A percentile compares a stretch with the other conserved stretches of the same genome.
These are phyloP conservation scores for Erysiphe neolycopersici DNA, from an alignment of 2,329 filamentous ascomycete genomes.

Conservation along the genomic window DNA sequence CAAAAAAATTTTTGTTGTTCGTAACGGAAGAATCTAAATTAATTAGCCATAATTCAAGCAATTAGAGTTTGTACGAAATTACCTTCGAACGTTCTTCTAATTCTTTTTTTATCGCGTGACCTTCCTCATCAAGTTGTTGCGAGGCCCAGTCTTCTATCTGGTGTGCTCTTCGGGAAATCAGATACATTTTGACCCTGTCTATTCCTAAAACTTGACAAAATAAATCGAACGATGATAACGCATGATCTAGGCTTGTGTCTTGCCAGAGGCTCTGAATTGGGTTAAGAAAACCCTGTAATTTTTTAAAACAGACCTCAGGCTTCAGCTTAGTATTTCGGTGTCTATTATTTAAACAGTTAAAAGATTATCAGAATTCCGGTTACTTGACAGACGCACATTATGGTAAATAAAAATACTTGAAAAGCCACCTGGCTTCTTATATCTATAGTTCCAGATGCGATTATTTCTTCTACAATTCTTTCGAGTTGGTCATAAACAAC, in stretches of 20 bases:
- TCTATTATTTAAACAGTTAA: constrained; percentile 17
- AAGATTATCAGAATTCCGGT: background rate
- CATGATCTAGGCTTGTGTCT: constrained; percentile 35
- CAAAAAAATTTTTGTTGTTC: constrained; percentile 76
- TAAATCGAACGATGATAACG: constrained; percentile 44
- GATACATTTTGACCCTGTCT: constrained; percentile 54
- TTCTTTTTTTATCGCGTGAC: constrained; percentile 49
- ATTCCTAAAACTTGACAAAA: constrained; percentile 65
- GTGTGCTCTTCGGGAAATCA: constrained; percentile 45
- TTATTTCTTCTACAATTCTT: constrained; percentile 54
- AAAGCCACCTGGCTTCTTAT: constrained; percentile 68
- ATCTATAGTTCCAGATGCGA: constrained; percentile 44
- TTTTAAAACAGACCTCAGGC: constrained; percentile 37
- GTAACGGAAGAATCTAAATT: constrained; percentile 38
- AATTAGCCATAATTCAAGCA: background rate
- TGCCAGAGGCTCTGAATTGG: constrained; percentile 65
- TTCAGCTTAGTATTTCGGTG: constrained; percentile 62
- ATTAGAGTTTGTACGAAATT: constrained; percentile 10
- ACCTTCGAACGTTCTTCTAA: constrained; percentile 49
- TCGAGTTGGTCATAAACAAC: constrained; percentile 74
- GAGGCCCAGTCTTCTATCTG: constrained; percentile 61
- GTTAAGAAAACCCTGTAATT: constrained; percentile 52
- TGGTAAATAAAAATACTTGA: constrained; percentile 76
- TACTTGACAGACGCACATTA: constrained; percentile 32
- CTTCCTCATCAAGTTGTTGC: constrained; percentile 50